Evolutionary conservation across 179 eudicot genomes (phyloP).

Genomic region (Silene coronaria): DNA sequence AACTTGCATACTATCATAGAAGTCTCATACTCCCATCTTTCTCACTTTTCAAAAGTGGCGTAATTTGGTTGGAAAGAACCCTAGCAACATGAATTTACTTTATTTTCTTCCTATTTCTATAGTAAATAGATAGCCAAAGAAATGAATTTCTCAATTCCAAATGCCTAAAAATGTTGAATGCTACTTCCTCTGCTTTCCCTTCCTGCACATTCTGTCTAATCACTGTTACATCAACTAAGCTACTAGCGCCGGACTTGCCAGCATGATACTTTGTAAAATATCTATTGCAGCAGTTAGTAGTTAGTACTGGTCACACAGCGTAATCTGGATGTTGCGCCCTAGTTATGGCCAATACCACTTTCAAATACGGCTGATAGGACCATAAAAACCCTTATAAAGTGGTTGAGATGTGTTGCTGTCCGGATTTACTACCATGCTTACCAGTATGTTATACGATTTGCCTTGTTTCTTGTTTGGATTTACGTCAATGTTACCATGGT

Average conservation of each 20-base stretch:
- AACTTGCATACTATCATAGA: neutral
- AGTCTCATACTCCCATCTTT: neutral
- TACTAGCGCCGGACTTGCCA: constrained; percentile 4
- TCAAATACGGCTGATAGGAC: too few relatives aligned
- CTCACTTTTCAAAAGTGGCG: neutral
- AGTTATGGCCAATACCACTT: too few relatives aligned
- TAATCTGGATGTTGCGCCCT: too few relatives aligned
- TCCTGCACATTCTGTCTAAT: neutral
- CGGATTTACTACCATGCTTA: too few relatives aligned
- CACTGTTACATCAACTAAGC: neutral
- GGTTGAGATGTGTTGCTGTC: too few relatives aligned
- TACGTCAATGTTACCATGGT: neutral
- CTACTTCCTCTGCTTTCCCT: neutral
- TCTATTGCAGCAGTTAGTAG: too few relatives aligned
- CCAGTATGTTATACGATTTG: neutral
- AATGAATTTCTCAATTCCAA: neutral
- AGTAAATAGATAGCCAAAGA: neutral
- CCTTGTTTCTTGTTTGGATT: constrained; percentile 11
- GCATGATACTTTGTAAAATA: too few relatives aligned
- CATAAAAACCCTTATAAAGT: too few relatives aligned
- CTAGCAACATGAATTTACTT: neutral
- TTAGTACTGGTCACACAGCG: too few relatives aligned
- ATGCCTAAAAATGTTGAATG: neutral
- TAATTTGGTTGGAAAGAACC: neutral
- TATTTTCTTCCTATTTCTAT: neutral